Evolutionary conservation across 768 basidiomycete species (phyloP).

Genomic region (Phallus indusiatus): DNA sequence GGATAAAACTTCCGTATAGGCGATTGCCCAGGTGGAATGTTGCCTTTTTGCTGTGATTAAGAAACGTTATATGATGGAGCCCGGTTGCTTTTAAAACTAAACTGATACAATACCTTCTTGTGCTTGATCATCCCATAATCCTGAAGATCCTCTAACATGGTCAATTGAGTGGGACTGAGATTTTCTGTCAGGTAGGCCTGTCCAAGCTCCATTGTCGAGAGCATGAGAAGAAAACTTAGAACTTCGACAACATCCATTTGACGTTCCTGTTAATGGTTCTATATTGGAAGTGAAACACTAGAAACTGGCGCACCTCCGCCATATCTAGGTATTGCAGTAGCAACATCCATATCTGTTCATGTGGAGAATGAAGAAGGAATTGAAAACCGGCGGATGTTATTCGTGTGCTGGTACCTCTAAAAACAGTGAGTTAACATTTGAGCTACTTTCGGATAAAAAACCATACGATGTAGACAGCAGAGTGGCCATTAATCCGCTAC

Average conservation of each 20-base stretch:
- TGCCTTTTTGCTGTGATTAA: conserved; percentile 10
- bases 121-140: conserved; percentile 95
- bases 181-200: conserved; percentile 87
- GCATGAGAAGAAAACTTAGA: conserved; percentile 90
- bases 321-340: conserved; percentile 83
- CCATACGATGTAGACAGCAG: conserved; percentile 6
- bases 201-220: conserved; percentile 93
- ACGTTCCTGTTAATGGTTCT: conserved; percentile 45
- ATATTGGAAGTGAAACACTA: not conserved
- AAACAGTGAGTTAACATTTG: conserved; percentile 10
- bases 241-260: conserved; percentile 92
- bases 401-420: conserved; percentile 47
- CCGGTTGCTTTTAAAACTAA: not conserved
- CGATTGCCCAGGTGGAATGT: conserved; percentile 33
- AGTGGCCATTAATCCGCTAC: conserved; percentile 79
- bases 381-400: conserved; percentile 96
- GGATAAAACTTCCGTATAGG: conserved; percentile 80
- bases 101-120: conserved; percentile 42
- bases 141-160: conserved; percentile 86
- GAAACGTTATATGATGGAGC: conserved; percentile 16
- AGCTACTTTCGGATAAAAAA: not conserved
- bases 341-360: conserved; percentile 92
- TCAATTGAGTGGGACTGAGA: conserved; percentile 67
- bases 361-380: conserved; percentile 88
- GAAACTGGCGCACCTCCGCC: conserved; percentile 49